Conservation (phyloP, 2,329 filamentous ascomycete species). For the Cercospora beticola region DNA sequence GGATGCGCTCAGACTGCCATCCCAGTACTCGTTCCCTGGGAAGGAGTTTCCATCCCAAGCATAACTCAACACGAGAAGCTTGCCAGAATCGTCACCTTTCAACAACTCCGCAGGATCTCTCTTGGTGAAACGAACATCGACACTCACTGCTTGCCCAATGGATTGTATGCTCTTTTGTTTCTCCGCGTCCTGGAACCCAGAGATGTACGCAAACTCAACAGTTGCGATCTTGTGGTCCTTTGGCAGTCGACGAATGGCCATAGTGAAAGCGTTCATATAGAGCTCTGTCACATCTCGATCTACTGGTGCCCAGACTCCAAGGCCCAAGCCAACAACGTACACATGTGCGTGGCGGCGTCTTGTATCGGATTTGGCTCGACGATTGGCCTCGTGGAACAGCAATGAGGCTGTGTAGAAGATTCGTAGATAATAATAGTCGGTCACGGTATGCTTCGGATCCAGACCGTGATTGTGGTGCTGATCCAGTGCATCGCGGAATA, state of each 20-base stretch:
- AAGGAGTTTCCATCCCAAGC: slow-evolving; percentile 40
- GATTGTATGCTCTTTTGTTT: not conserved
- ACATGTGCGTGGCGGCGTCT: slow-evolving; percentile 28
- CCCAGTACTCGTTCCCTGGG: slow-evolving; percentile 40
- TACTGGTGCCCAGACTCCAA: slow-evolving; percentile 37
- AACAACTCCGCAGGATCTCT: slow-evolving; percentile 35
- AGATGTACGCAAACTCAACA: slow-evolving; percentile 36
- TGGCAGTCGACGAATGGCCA: slow-evolving; percentile 24
- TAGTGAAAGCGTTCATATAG: slow-evolving; percentile 32
- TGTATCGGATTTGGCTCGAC: slow-evolving; percentile 23
- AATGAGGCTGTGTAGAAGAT: slow-evolving; percentile 29
- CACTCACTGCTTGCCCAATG: slow-evolving; percentile 10
- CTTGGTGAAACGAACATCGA: slow-evolving; percentile 32
- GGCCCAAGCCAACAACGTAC: slow-evolving; percentile 37
- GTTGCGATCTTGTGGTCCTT: slow-evolving; percentile 24
- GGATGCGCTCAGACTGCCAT: slow-evolving; percentile 28
- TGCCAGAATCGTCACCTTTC: slow-evolving; percentile 11
- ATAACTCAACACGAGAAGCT: slow-evolving; percentile 36
- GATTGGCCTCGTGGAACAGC: slow-evolving; percentile 34
- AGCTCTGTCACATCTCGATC: slow-evolving; percentile 22
- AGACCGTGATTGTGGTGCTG: not conserved
- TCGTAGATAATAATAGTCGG: not conserved
- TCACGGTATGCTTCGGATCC: not conserved
- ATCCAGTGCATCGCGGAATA: not conserved
- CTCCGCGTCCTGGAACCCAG: not conserved